Evolutionary conservation across 129 eudicot genomes (phyloP).

Genomic region (Centella asiatica): DNA sequence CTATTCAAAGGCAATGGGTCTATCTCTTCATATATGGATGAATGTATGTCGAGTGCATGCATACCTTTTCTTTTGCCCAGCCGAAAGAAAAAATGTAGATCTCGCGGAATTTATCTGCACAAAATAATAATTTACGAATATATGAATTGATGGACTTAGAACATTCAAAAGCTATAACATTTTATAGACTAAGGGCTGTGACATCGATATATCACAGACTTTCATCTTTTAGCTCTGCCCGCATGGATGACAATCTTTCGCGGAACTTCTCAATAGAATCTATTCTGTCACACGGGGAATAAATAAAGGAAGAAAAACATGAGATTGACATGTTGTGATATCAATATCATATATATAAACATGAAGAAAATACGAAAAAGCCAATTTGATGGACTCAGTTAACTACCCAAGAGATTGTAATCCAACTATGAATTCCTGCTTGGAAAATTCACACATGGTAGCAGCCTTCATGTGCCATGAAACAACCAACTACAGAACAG

Average conservation of each 20-base stretch:
- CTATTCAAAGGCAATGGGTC: too few species aligned
- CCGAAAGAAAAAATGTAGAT: slow-evolving; percentile 84
- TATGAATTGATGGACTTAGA: too few species aligned
- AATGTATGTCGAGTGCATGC: neutral
- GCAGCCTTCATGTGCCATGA: slow-evolving; percentile 99
- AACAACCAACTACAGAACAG: slow-evolving; percentile 84
- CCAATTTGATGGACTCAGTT: too few species aligned
- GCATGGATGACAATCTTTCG: slow-evolving; percentile 72
- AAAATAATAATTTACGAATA: too few species aligned
- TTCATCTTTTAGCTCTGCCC: slow-evolving; percentile 91
- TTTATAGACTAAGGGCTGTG: too few species aligned
- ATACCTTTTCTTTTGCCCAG: slow-evolving; percentile 99
- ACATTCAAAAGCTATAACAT: too few species aligned
- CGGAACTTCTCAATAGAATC: slow-evolving; percentile 86
- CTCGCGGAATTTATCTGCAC: slow-evolving; percentile 81
- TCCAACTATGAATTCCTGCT: slow-evolving; percentile 92
- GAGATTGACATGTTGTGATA: slow-evolving; percentile 9
- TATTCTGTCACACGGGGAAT: slow-evolving; percentile 58
- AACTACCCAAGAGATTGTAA: slow-evolving; percentile 79
- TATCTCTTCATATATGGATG: too few species aligned
- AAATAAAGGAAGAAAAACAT: slow-evolving; percentile 13
- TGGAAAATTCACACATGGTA: slow-evolving; percentile 96
- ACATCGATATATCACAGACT: too few species aligned
- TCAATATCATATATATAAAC: neutral
- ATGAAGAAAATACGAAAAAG: neutral